Percentiles rank a stretch among this genome's conserved stretches.
Conservation (phyloP, 2,329 filamentous ascomycete species). For the Cladophialophora yegresii region DNA sequence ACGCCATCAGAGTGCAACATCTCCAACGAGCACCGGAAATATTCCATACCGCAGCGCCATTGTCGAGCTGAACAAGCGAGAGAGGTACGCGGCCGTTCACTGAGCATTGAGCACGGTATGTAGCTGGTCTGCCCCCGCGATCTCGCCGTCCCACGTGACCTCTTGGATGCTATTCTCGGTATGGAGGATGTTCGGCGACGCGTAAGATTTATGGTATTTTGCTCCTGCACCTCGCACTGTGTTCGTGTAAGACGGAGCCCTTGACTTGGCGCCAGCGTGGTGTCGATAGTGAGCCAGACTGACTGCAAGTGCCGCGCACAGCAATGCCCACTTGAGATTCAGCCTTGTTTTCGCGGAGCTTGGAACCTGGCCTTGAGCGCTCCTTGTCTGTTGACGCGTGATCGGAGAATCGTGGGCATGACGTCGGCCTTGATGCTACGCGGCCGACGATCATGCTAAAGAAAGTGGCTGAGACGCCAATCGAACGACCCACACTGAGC, state of each 20-base stretch:
- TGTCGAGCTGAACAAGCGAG: neutral
- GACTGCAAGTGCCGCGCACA: neutral
- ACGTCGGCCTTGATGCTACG: slow-evolving; percentile 8
- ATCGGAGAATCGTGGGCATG: slow-evolving; percentile 6
- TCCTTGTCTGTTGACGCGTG: neutral
- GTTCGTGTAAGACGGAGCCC: neutral
- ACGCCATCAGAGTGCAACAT: neutral
- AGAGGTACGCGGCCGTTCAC: neutral
- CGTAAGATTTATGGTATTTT: neutral
- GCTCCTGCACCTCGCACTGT: neutral
- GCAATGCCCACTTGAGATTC: neutral
- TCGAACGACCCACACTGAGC: neutral
- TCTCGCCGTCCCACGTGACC: neutral
- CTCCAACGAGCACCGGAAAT: neutral
- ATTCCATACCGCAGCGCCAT: neutral
- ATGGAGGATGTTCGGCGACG: neutral
- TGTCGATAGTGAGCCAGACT: neutral
- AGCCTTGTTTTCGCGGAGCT: neutral
- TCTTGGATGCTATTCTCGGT: neutral
- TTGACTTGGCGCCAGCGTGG: neutral
- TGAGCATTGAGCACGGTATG: neutral
- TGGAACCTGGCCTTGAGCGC: neutral
- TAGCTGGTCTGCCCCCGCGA: too few species aligned
- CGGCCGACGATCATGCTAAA: slow-evolving; percentile 11
- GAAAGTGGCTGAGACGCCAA: slow-evolving; percentile 24